Evolutionary conservation across 2,329 filamentous ascomycete species (phyloP), one percentile per base, ranked within the genome.

Genomic region (Clathrospora elynae): DNA sequence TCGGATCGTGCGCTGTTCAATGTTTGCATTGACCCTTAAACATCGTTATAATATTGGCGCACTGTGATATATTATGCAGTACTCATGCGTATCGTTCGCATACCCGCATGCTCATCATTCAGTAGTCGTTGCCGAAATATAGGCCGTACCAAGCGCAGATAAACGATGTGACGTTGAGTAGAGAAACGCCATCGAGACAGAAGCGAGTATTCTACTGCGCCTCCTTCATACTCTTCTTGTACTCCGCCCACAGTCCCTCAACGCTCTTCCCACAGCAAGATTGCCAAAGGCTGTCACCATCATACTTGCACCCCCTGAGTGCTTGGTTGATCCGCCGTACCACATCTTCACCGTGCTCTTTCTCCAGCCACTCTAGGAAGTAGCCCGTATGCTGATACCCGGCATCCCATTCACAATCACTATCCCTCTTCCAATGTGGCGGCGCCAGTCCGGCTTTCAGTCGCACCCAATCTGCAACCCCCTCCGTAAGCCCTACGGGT

Each of bases 371-470:
- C 40, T 93, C 85, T 35, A 97, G 72, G 59, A 97, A 97, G 68
- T 89, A 97, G 1, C 85, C 93, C 5, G 92, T 97, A 55, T 87
- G 82, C 74, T 96, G 86, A 71, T 97, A 97, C 0, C 91, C 91
- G 25, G 78, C 81, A 68, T 96, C 90, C 91, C 91, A 96, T n/a
- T 79, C 77, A 12, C 80, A 79, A 12, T 76, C 72, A 3, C 68
- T 66, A 16, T 75, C 74, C 28, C 71, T 71, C 64, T 82, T 85
- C 92, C 92, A 97, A 72, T 96, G 91, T 35, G 88, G 87, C 26
- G 92, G 89, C 6, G 77, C 81, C 18, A 95, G 78, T 0, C 79
- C 80, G 35, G 85, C 85, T 52, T 82, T 83, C 48, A 97, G 73
- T 2, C 92, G 81, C 16, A 97, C 91, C 82, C 89, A 97, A 71